Base-by-base conservation (phyloP, 1,284 basidiomycete species). In the Irpex rosettiformis region DNA sequence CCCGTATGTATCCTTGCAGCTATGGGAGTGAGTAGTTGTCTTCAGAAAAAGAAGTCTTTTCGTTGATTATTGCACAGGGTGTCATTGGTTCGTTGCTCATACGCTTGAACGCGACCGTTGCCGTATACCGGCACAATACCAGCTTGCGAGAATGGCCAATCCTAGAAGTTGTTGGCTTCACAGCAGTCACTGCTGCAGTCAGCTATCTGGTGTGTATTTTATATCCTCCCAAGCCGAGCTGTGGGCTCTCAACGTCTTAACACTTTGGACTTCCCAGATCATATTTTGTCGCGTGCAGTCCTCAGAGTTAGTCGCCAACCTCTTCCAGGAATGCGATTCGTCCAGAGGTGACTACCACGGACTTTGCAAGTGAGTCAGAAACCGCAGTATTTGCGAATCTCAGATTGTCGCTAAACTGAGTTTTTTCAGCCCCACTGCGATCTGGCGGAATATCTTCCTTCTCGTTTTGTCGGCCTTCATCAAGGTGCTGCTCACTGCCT, bases 301-400 rank as follows among this genome's bases (percentile, higher is more conserved):
- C 1, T 87, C 85, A 0, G 85, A 88, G 64, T 72, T 90, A 13
- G 88, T 89, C 2, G 80, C 86, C 5, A 88, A 88, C 65, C 75
- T 90, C 3, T 89, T 90, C 68, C 82, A 85, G 65, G 87, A 90
- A 68, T 90, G 88, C 64, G 86, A 88, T 67, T 72, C 83, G 5
- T 72, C 73, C 7, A 86, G 81, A 66, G 79, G 79, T 6, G 86
- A 89, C 67, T 88, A 83, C 67, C 86, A 88, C 65, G 86, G 87
- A 2, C 73, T 89, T 29, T 89, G 87, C 86, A 88, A 89, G 87
- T 88, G 66, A 61, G 84, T 64, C 13, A 47, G 33, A n/a, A n/a
- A n/a, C n/a, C n/a, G n/a, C n/a, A n/a, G n/a, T n/a, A n/a, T n/a
- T n/a, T n/a, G n/a, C n/a, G n/a, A n/a, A n/a, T n/a, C n/a, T n/a